phyloP scores from a whole-genome alignment of 148 eudicot species.

The Rhododendron vialii region DNA sequence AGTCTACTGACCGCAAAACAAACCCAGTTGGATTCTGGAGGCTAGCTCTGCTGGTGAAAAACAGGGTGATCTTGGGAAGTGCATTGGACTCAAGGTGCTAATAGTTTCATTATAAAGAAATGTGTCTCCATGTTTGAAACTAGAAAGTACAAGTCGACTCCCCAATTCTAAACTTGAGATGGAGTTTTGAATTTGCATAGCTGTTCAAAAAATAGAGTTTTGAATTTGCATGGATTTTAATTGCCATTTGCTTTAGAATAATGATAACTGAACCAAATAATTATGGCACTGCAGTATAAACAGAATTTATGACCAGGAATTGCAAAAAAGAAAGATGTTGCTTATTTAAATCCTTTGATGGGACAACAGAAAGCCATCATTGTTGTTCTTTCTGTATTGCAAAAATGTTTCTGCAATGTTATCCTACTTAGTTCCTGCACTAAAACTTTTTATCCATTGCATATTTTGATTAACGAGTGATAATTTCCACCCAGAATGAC shows the following conservation, averaged over 20 bases:
- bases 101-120: not conserved
- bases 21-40: conserved; percentile 54
- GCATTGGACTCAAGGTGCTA: conserved; percentile 63
- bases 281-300: not conserved
- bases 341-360: not conserved
- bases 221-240: not conserved
- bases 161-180: not conserved
- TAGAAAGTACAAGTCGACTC: not conserved
- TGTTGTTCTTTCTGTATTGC: not conserved
- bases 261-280: no score
- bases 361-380: not conserved
- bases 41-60: conserved; percentile 66
- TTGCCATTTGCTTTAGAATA: not conserved
- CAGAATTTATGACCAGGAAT: not conserved
- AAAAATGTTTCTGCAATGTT: not conserved
- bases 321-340: not conserved
- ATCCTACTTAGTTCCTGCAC: not conserved
- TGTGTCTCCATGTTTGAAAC: not conserved
- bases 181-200: not conserved
- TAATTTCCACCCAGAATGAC: not conserved
- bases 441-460: not conserved
- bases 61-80: conserved; percentile 55
- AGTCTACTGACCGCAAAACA: conserved; percentile 26
- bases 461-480: not conserved
- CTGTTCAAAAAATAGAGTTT: not conserved